Base-by-base conservation (phyloP, 2,329 filamentous ascomycete species). In the Alternaria alternata region DNA sequence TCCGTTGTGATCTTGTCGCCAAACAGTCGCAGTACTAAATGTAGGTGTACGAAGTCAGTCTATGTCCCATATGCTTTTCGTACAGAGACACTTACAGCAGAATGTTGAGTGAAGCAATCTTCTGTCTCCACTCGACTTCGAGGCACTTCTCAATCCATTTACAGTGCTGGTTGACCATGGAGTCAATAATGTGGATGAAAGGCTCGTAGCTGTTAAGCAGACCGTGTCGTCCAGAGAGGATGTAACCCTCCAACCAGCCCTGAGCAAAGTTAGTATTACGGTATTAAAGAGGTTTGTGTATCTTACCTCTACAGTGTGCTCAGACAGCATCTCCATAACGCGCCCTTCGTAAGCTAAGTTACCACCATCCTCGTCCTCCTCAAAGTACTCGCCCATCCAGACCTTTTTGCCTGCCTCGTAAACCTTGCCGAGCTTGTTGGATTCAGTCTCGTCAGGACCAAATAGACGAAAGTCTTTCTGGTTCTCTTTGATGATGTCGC, bases 121-220 rank as follows among this genome's bases (percentile, higher is more conserved):
- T 89, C 68, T 83, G 86, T 52, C 91, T 87, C 91, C 91, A 94
- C 70, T 91, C 87, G 20, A 93, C 88, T 72, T 93, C 91, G n/a
- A 88, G 81, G 66, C 88, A 91, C 80, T 93, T 94, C 77, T 94
- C 91, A 51, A 93, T 85, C 91, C 91, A 93, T 78, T 94, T 94
- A 82, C 90, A 92, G 80, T 94, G 91, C 81, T 92, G 91, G 76
- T 92, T 93, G 61, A 94, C 91, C 91, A 94, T 94, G 1, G 89
- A 92, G 77, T 93, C 90, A 69, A 94, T 92, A 70, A 94, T 87
- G 73, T 93, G 90, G 60, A 93, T 91, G 74, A 94, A 94, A 0
- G 91, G 90, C 77, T 94, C 91, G 79, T 94, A 94, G 74, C 88
- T 91, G 84, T 93, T 93, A 60, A 94, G 85, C 60, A 94, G 75